Evolutionary conservation across 2,329 filamentous ascomycete species (phyloP).

Genomic region (Aspergillus pseudoterreus): DNA sequence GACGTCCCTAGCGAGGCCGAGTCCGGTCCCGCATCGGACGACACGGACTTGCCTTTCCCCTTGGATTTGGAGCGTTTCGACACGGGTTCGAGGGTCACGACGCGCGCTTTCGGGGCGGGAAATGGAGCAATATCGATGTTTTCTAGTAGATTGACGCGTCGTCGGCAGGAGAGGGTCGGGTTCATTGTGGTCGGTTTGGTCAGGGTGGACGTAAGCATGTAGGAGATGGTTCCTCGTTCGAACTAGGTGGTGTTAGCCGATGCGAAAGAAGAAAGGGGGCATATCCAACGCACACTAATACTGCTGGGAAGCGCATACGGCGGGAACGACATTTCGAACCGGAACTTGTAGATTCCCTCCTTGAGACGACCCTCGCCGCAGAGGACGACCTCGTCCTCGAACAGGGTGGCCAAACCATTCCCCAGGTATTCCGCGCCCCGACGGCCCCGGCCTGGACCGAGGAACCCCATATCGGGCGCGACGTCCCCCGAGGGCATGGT

Average conservation of each 20-base stretch:
- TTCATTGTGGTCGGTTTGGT: slow-evolving; percentile 85
- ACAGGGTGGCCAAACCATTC: slow-evolving; percentile 61
- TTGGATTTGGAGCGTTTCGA: slow-evolving; percentile 66
- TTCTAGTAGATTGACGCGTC: slow-evolving; percentile 75
- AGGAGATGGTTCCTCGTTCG: slow-evolving; percentile 88
- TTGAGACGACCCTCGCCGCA: slow-evolving; percentile 62
- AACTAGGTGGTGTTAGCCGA: slow-evolving; percentile 57
- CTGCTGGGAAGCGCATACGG: slow-evolving; percentile 68
- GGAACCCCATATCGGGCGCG: slow-evolving; percentile 46
- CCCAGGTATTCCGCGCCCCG: slow-evolving; percentile 55
- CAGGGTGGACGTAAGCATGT: slow-evolving; percentile 83
- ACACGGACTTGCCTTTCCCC: slow-evolving; percentile 44
- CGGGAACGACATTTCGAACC: slow-evolving; percentile 61
- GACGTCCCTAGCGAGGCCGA: slow-evolving; percentile 47
- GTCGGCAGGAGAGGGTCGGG: slow-evolving; percentile 74
- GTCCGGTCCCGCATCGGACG: slow-evolving; percentile 39
- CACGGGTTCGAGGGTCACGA: slow-evolving; percentile 84
- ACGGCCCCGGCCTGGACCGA: slow-evolving; percentile 54
- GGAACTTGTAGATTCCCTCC: slow-evolving; percentile 64
- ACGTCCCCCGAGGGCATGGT: slow-evolving; percentile 54
- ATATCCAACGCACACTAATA: slow-evolving; percentile 69
- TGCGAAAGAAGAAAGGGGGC: slow-evolving; percentile 2
- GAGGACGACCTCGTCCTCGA: slow-evolving; percentile 62
- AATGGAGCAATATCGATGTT: slow-evolving; percentile 79
- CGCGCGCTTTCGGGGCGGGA: slow-evolving; percentile 68